Percentiles rank a stretch among this genome's conserved stretches.
Conservation (phyloP, 2,329 filamentous ascomycete genomes). For the Chrysosporium queenslandicum region DNA sequence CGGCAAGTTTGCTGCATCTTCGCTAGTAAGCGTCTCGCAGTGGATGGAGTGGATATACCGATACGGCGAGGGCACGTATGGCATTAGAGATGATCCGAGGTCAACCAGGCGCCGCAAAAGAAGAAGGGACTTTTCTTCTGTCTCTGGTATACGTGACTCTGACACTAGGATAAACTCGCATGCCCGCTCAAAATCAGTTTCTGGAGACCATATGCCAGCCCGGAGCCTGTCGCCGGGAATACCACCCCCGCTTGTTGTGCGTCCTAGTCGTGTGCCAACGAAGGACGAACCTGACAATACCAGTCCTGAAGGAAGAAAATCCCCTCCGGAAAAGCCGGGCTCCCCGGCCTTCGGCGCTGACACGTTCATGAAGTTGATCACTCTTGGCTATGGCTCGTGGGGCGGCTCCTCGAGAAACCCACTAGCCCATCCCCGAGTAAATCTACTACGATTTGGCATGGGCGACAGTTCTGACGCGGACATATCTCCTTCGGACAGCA, state of each 20-base stretch:
- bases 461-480: constrained; percentile 1
- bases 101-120: constrained; percentile 47
- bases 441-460: constrained; percentile 21
- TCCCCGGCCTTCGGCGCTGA: constrained; percentile 32
- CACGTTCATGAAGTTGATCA: constrained; percentile 42
- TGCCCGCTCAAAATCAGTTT: constrained; percentile 4
- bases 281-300: not conserved
- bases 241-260: constrained; percentile 35
- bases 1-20: constrained; percentile 60
- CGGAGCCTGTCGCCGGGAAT: constrained; percentile 31
- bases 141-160: not conserved
- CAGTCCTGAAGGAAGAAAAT: not conserved
- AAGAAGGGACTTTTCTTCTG: constrained; percentile 14
- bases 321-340: constrained; percentile 18
- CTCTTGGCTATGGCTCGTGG: constrained; percentile 44
- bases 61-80: constrained; percentile 76
- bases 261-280: constrained; percentile 9
- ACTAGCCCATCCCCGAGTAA: constrained; percentile 22
- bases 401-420: constrained; percentile 29
- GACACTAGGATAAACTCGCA: not conserved
- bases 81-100: constrained; percentile 66
- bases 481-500: constrained; percentile 16
- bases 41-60: constrained; percentile 86
- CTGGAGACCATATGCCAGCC: not conserved
- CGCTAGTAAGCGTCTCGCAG: constrained; percentile 60